A percentile compares a stretch with the other conserved stretches of the same genome.
Conservation (phyloP, 1,284 basidiomycete species). For the Exsudoporus floridanus region DNA sequence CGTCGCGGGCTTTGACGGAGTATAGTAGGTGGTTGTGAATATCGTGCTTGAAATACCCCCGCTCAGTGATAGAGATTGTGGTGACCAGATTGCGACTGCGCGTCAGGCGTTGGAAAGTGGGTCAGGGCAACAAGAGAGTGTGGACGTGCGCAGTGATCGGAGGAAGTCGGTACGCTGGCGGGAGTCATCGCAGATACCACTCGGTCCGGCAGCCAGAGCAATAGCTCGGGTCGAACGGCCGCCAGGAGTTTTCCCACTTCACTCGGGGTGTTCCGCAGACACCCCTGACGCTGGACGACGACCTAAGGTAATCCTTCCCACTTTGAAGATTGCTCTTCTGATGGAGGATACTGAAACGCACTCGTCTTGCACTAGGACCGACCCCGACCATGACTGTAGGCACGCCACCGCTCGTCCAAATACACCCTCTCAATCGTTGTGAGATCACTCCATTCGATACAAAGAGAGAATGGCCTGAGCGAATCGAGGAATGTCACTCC, state of each 20-base stretch:
- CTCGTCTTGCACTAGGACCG: background rate
- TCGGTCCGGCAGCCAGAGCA: background rate
- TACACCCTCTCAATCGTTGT: background rate
- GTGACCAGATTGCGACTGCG: background rate
- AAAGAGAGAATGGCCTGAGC: background rate
- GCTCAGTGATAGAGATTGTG: constrained; percentile 6
- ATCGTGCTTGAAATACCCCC: constrained; percentile 18
- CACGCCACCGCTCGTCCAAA: background rate
- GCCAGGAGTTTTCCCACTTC: background rate
- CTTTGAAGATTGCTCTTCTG: background rate
- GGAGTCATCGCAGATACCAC: background rate
- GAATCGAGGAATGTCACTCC: background rate
- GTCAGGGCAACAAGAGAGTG: background rate
- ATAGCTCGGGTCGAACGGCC: background rate
- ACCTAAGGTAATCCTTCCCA: background rate
- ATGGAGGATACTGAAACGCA: background rate
- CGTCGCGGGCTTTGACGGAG: background rate
- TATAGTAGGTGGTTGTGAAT: constrained; percentile 18
- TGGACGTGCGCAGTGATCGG: background rate
- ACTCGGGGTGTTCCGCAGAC: background rate
- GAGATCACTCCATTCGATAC: background rate
- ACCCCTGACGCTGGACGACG: background rate
- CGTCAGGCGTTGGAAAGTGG: background rate
- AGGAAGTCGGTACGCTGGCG: background rate
- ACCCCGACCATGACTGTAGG: too few species aligned